Evolutionary conservation across 1,139 yeast species (phyloP), one percentile per base, ranked within the genome.

Genomic region (Hansenula sp.): DNA sequence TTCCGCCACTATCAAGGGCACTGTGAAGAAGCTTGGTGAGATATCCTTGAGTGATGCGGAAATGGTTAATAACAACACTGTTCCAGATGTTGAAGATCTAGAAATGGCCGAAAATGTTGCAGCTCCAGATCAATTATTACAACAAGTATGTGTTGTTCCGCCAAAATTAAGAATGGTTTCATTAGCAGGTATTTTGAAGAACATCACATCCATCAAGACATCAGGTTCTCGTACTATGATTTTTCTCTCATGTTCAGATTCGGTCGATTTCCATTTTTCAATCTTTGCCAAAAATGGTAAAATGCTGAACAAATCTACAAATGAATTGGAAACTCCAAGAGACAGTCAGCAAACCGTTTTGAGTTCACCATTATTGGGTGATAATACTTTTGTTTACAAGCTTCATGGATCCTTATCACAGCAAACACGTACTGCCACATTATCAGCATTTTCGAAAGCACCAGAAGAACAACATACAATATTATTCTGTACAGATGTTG

Each of bases 331-430:
- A 33, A 56, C 50, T 5, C 56, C 54, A 9, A 27, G 18, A 12
- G 60, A 52, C 30, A 59, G 55, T 10, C 59, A 62, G 5, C 55
- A 66, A 10, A 76, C 80, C 4, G 75, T 76, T 0, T 55, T 70
- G 36, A 72, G 81, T 0, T 76, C 84, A 0, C 87, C 89, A 2
- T 55, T 72, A 12, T 53, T 85, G n/a, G 72, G 75, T 8, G 49
- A 59, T 0, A 59, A 70, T 29, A 71, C 82, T 1, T 67, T 77
- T 1, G 69, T 84, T n/a, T 88, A 78, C 66, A 87, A 87, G 53
- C 73, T 93, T 11, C 99, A 94, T 62, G 99, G 99, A 39, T 88
- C 96, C 0, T 70, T 93, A 52, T 73, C 87, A 1, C 99, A 93
- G 60, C 90, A 80, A 50, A 72, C 77, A 29, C 84, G 99, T 67